phyloP scores from a whole-genome alignment of 2,329 filamentous ascomycete genomes.

The Cladorrhinum sp. region DNA sequence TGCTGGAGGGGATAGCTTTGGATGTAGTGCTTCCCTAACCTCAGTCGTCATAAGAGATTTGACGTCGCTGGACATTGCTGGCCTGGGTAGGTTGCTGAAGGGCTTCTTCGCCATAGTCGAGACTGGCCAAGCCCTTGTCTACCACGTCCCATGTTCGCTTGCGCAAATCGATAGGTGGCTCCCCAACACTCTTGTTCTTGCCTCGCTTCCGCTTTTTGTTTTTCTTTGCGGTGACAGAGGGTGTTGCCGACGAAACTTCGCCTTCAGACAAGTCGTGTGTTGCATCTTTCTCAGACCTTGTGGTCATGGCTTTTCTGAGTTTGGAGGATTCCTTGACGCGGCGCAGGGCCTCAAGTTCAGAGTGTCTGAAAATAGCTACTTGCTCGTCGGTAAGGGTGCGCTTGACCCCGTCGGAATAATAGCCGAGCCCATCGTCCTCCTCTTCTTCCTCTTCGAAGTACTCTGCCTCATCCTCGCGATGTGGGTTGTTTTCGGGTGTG shows the following conservation, averaged over 20 bases:
- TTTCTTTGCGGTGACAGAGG: conserved; percentile 21
- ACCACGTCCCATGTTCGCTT: conserved; percentile 68
- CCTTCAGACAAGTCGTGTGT: conserved; percentile 22
- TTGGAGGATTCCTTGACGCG: conserved; percentile 44
- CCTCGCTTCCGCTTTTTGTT: conserved; percentile 31
- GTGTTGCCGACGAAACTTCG: conserved; percentile 25
- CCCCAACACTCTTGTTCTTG: conserved; percentile 36
- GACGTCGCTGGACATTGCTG: conserved; percentile 40
- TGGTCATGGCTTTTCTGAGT: conserved; percentile 30
- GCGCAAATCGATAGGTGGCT: conserved; percentile 50
- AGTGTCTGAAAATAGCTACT: conserved; percentile 85
- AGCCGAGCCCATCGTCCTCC: conserved; percentile 70
- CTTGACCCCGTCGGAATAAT: conserved; percentile 82
- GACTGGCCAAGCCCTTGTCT: conserved; percentile 55
- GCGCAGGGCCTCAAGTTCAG: conserved; percentile 73
- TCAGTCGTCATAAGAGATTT: conserved; percentile 47
- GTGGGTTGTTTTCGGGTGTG: conserved; percentile 6
- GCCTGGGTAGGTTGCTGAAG: conserved; percentile 22
- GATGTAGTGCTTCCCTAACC: conserved; percentile 9
- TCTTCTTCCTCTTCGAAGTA: conserved; percentile 42
- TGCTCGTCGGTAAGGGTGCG: conserved; percentile 89
- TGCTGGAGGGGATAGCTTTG: not conserved
- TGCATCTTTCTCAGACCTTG: conserved; percentile 8
- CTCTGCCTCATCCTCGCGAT: conserved; percentile 30
- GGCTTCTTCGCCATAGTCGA: conserved; percentile 56